These are phyloP conservation scores for Filobasidium floriforme DNA, from an alignment of 768 basidiomycete species.

Conservation along the genomic window DNA sequence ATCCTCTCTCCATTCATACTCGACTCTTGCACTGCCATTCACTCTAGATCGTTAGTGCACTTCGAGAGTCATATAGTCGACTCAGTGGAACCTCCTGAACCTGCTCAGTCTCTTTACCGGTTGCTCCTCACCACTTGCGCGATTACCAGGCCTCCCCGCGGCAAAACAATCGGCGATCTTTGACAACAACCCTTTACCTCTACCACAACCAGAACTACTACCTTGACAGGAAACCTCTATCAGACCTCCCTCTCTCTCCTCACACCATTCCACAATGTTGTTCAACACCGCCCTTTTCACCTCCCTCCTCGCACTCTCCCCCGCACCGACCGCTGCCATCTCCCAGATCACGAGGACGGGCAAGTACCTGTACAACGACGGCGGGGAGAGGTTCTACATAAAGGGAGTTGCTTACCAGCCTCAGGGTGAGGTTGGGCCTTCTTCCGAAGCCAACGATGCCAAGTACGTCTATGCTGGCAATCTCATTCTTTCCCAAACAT, in stretches of 20 bases:
- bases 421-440: constrained; percentile 55
- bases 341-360: constrained; percentile 62
- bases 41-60: too few species aligned
- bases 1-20: too few species aligned
- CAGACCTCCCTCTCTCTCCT: background rate
- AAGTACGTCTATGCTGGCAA: constrained; percentile 35
- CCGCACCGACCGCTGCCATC: constrained; percentile 49
- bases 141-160: too few species aligned
- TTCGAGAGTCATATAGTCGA: too few species aligned
- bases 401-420: constrained; percentile 79
- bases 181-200: too few species aligned
- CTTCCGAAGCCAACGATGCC: constrained; percentile 32
- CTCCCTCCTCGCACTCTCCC: constrained; percentile 27
- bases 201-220: too few species aligned
- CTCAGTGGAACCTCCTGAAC: too few species aligned
- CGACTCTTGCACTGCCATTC: too few species aligned
- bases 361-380: constrained; percentile 69
- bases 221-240: background rate
- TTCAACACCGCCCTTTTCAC: constrained; percentile 2
- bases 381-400: constrained; percentile 75
- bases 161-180: too few species aligned
- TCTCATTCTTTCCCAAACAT: background rate
- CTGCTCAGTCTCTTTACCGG: too few species aligned
- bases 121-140: too few species aligned
- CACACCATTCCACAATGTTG: background rate